Conservation (phyloP, 1,284 basidiomycete genomes). For the Sporisorium graminicola region DNA sequence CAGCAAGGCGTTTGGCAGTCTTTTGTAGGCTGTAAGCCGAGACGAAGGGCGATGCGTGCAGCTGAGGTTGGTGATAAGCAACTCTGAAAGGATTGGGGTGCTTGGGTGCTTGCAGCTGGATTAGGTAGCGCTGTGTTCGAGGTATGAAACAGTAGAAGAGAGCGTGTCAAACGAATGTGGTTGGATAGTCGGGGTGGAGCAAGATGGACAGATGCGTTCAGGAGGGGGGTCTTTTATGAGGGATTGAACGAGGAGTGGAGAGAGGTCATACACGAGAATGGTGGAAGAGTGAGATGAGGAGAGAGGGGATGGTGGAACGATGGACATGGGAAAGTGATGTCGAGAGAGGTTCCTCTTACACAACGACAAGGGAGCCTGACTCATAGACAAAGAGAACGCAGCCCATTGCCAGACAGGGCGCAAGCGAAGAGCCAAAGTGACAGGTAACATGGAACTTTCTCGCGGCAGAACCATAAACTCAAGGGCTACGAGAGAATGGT, state of each 20-base stretch:
- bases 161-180: conserved; percentile 8
- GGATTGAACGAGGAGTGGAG: not conserved
- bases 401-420: conserved; percentile 13
- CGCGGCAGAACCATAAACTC: not conserved
- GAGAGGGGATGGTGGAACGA: not conserved
- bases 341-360: not conserved
- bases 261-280: not conserved
- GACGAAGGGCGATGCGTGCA: not conserved
- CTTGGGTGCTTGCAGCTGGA: not conserved
- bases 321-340: not conserved
- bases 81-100: not conserved
- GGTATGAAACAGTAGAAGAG: not conserved
- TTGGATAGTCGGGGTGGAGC: not conserved
- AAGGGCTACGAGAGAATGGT: not conserved
- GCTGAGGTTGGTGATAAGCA: not conserved
- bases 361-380: not conserved
- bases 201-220: not conserved
- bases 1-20: not conserved
- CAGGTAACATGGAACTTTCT: not conserved
- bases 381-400: too few relatives aligned
- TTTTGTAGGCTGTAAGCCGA: not conserved
- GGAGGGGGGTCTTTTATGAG: conserved; percentile 3
- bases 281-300: not conserved
- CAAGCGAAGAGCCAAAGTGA: conserved; percentile 21
- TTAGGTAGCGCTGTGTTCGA: not conserved